phyloP scores from a whole-genome alignment of 805 yeast species.

The Lachancea dasiensis region DNA sequence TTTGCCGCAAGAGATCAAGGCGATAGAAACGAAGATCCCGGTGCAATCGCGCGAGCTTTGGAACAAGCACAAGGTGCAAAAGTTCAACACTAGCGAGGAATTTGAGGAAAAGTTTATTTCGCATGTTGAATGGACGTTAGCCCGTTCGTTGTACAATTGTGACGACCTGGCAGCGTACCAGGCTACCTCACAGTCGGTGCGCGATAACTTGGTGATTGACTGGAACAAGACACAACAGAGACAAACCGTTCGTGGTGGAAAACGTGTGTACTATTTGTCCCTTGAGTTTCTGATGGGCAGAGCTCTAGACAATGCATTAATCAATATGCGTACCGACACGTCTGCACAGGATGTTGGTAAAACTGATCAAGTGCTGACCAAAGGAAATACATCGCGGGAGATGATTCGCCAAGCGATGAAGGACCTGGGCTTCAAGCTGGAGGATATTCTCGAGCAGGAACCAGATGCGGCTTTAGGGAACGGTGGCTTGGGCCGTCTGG shows the following conservation, averaged over 20 bases:
- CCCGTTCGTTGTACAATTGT: constrained; percentile 88
- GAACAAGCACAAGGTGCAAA: constrained; percentile 60
- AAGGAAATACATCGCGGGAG: constrained; percentile 37
- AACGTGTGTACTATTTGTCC: constrained; percentile 80
- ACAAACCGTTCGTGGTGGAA: constrained; percentile 76
- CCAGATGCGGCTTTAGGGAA: constrained; percentile 95
- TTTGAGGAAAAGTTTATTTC: constrained; percentile 67
- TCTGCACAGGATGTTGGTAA: constrained; percentile 5
- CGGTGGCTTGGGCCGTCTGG: constrained; percentile 91
- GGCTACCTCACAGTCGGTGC: constrained; percentile 71
- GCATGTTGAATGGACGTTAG: constrained; percentile 87
- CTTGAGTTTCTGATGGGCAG: constrained; percentile 92
- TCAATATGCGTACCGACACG: constrained; percentile 54
- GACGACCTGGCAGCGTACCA: constrained; percentile 90
- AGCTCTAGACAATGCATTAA: constrained; percentile 89
- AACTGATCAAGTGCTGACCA: constrained; percentile 9
- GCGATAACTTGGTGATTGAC: constrained; percentile 74
- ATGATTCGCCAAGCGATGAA: constrained; percentile 49
- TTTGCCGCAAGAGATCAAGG: constrained; percentile 81
- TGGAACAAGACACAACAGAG: constrained; percentile 94
- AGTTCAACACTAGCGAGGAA: constrained; percentile 43
- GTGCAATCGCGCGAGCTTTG: constrained; percentile 69
- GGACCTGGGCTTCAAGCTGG: constrained; percentile 81
- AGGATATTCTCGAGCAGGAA: constrained; percentile 78
- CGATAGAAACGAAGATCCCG: constrained; percentile 79